phyloP scores from a whole-genome alignment of 345 rosid species.

The Syzygium aqueum region DNA sequence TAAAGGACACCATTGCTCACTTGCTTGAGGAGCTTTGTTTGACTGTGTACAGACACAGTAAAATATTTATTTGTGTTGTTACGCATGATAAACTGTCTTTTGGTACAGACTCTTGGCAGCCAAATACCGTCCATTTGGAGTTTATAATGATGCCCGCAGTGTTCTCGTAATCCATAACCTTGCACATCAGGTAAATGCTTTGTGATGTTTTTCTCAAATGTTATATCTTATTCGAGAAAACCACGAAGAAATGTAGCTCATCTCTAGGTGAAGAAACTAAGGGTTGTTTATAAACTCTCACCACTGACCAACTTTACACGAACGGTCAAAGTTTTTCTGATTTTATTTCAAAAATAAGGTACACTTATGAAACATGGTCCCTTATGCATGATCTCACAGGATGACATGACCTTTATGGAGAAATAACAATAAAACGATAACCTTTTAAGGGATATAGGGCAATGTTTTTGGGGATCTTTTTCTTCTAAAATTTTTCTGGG shows the following conservation, averaged over 20 bases:
- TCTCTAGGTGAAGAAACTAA: background rate
- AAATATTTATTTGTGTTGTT: background rate
- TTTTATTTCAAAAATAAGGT: background rate
- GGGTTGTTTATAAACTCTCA: background rate
- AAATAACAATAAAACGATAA: background rate
- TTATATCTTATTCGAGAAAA: background rate
- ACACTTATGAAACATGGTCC: background rate
- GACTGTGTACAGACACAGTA: background rate
- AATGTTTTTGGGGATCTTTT: background rate
- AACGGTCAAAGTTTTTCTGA: background rate
- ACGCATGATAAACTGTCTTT: background rate
- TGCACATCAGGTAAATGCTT: constrained; percentile 69
- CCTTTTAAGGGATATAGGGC: background rate
- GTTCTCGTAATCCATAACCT: constrained; percentile 86
- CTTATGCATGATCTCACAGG: background rate
- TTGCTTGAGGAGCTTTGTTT: background rate
- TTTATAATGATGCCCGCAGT: constrained; percentile 84
- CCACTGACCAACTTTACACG: background rate
- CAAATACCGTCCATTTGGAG: constrained; percentile 76
- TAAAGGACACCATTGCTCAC: background rate
- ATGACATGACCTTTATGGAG: background rate
- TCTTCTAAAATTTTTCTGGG: background rate
- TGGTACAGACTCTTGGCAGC: constrained; percentile 72
- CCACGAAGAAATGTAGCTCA: background rate
- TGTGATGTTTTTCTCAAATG: background rate